These are phyloP conservation scores for Pestalotiopsis sp. DNA, from an alignment of 2,329 filamentous ascomycete species.

Conservation along the genomic window DNA sequence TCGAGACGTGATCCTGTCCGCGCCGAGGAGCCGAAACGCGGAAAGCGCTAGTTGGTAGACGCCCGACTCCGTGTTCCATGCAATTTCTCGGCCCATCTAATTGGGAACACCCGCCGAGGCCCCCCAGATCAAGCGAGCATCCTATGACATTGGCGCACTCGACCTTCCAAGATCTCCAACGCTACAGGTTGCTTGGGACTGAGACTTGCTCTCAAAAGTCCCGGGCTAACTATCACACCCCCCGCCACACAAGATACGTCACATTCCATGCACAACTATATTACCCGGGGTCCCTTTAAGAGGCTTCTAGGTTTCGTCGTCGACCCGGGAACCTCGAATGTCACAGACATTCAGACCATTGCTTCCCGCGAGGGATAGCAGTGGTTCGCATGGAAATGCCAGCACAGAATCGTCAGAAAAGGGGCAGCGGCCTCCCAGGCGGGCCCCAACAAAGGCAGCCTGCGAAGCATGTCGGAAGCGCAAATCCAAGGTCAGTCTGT, in stretches of 20 bases:
- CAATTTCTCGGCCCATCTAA: background rate
- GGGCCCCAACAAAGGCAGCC: constrained; percentile 14
- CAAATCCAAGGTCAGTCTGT: constrained; percentile 16
- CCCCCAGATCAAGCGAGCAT: too few species aligned
- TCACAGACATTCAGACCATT: constrained; percentile 16
- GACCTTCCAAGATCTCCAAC: background rate
- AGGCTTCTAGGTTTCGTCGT: background rate
- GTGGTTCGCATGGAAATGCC: constrained; percentile 7
- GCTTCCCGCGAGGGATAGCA: constrained; percentile 12
- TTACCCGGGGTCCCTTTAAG: background rate
- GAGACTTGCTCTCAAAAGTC: background rate
- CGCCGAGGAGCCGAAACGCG: background rate
- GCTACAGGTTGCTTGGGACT: background rate
- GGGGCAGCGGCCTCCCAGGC: constrained; percentile 4
- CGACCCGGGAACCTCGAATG: background rate
- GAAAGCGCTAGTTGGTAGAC: background rate
- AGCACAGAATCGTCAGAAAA: constrained; percentile 4
- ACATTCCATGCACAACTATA: background rate
- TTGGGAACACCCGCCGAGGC: background rate
- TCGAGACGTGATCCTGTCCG: background rate
- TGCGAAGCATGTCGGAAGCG: constrained; percentile 16
- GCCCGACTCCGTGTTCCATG: background rate
- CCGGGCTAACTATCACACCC: background rate
- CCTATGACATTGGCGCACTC: too few species aligned
- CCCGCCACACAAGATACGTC: background rate